Conservation (phyloP, 2,329 filamentous ascomycete species). For the Colletotrichum viniferum region DNA sequence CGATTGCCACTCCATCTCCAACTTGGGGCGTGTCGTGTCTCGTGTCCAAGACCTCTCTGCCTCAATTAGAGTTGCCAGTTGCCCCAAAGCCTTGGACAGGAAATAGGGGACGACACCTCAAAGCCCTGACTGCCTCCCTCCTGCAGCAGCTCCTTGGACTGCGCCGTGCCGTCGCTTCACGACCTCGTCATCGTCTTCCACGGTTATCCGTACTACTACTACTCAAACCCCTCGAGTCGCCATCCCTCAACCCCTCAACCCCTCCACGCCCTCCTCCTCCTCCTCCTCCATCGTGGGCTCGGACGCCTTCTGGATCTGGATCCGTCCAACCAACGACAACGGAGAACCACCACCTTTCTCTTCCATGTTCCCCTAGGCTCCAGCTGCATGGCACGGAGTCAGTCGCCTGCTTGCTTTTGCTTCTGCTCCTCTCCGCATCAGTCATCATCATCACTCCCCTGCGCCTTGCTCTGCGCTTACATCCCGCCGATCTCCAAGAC, state of each 20-base stretch:
- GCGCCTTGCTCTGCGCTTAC: neutral
- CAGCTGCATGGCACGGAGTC: conserved; percentile 16
- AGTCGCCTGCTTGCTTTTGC: conserved; percentile 5
- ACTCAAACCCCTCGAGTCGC: neutral
- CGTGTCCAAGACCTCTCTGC: neutral
- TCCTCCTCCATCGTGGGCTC: neutral
- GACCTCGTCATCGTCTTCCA: neutral
- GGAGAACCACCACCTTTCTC: neutral
- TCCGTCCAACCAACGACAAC: neutral
- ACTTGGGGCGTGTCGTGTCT: neutral
- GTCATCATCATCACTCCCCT: neutral
- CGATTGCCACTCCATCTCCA: neutral
- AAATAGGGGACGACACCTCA: neutral
- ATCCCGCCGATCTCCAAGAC: neutral
- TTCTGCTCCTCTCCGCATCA: neutral
- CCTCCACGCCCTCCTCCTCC: neutral
- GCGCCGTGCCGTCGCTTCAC: neutral
- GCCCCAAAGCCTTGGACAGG: neutral
- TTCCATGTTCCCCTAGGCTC: neutral
- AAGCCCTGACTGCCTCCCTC: neutral
- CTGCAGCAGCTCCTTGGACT: neutral
- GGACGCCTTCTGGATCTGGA: neutral
- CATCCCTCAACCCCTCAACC: neutral
- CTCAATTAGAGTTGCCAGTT: conserved; percentile 9
- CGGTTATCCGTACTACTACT: neutral